Evolutionary conservation across 2,329 filamentous ascomycete species (phyloP), one percentile per base, ranked within the genome.

Genomic region (Phialemonium atrogriseum): DNA sequence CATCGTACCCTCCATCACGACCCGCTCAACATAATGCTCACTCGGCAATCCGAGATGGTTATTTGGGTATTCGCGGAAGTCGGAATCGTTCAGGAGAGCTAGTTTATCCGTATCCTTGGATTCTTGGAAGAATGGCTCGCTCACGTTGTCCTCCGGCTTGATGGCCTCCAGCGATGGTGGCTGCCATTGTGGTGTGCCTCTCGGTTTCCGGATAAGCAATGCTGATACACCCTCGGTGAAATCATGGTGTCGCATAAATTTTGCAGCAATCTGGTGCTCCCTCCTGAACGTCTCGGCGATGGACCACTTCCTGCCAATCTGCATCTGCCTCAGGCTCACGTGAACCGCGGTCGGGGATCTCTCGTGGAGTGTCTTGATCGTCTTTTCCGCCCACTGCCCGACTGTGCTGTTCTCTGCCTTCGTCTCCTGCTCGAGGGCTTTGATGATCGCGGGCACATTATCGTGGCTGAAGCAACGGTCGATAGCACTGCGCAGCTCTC

Each of bases 181-280:
- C 41, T 80, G 58, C 91, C 91, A 98, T 39, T 69, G 63, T 2
- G 88, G 84, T 14, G 66, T 66, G 11, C 51, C 60, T 45, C 51
- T 50, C 12, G 52, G 48, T 60, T 86, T 86, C 49, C 76, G 70
- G 46, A 91, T 72, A 24, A 98, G 70, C 29, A 81, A 72, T 15
- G 86, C 80, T 31, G 76, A 76, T n/a, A 98, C 89, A 33, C 91
- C 91, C 60, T 94, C 85, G 25, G 78, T 78, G 51, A 98, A 98
- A 58, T 98, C 91, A 5, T 76, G 82, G 54, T 91, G 81, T 35
- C 70, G 69, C 89, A 98, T 96, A 65, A 98, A 96, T 41, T 77
- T 74, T 36, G 71, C 65, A 2, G 89, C 87, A 37, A 98, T 86
- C 50, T 81, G 71, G 59, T 91, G 74, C 64, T 98, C 91, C 41